These are phyloP conservation scores for Solanum tarapatanum DNA, from an alignment of 257 asterid genomes.

Conservation along the genomic window DNA sequence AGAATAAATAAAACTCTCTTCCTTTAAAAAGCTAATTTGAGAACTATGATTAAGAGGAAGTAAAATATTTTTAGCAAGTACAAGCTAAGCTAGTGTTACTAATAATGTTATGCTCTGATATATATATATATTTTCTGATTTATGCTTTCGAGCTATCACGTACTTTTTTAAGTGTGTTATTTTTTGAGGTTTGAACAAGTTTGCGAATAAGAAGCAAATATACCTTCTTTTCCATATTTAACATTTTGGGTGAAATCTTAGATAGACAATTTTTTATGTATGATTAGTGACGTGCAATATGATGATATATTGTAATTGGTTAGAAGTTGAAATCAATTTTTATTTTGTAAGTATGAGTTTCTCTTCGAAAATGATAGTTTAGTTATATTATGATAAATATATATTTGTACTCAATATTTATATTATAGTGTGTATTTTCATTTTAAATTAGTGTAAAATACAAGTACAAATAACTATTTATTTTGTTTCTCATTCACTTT, in stretches of 20 bases:
- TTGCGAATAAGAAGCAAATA: not conserved
- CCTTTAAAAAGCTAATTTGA: not conserved
- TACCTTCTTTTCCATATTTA: not conserved
- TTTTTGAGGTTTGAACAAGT: not conserved
- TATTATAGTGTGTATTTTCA: not conserved
- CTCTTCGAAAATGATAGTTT: no score
- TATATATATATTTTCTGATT: not conserved
- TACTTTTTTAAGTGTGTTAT: no score
- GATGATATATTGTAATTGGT: not conserved
- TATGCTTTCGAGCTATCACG: no score
- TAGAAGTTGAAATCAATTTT: not conserved
- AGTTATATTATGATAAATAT: no score
- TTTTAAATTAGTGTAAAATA: not conserved
- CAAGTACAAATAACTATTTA: not conserved
- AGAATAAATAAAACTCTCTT: no score
- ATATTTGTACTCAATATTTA: not conserved
- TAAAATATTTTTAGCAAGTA: not conserved
- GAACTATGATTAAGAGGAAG: not conserved
- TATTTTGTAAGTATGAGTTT: not conserved
- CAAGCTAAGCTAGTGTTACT: not conserved
- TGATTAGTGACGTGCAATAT: not conserved
- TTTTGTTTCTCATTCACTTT: not conserved
- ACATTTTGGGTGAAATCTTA: not conserved
- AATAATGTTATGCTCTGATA: not conserved
- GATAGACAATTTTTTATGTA: not conserved